A percentile compares a stretch with the other conserved stretches of the same genome.
Conservation (phyloP, 1,284 basidiomycete species). For the Rhodotorula sp. region DNA sequence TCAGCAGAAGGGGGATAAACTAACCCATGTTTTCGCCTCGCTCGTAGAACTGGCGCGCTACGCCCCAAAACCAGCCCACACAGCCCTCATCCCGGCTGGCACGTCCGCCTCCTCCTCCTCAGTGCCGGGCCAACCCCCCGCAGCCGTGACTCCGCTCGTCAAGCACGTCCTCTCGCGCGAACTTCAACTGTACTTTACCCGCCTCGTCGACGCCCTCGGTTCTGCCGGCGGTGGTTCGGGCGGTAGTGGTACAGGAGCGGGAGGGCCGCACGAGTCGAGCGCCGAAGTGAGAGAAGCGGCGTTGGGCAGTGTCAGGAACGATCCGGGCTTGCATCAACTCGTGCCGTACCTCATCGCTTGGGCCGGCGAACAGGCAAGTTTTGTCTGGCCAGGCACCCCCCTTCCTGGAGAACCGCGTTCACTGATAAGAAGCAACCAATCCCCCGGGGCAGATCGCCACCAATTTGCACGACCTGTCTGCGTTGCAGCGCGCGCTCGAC, state of each 20-base stretch:
- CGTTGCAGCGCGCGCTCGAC: conserved; percentile 74
- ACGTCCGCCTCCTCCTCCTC: conserved; percentile 39
- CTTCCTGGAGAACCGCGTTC: not conserved
- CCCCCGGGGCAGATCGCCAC: conserved; percentile 46
- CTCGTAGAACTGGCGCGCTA: conserved; percentile 38
- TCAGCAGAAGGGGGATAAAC: not conserved
- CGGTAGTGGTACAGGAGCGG: conserved; percentile 41
- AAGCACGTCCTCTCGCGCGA: conserved; percentile 93
- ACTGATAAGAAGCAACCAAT: not conserved
- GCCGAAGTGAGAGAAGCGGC: conserved; percentile 74
- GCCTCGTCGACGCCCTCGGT: conserved; percentile 80
- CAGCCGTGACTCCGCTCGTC: conserved; percentile 58
- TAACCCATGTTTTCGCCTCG: not conserved
- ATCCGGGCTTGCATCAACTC: conserved; percentile 90
- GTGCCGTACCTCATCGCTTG: conserved; percentile 93
- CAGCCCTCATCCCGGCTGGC: conserved; percentile 46
- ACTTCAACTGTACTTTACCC: conserved; percentile 90
- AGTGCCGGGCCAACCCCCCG: conserved; percentile 45
- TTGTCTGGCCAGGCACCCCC: not conserved
- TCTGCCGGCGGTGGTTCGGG: conserved; percentile 50
- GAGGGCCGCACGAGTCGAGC: conserved; percentile 4
- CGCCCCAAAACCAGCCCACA: conserved; percentile 23
- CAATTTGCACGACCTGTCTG: conserved; percentile 62
- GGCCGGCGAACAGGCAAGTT: conserved; percentile 71
- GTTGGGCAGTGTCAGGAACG: conserved; percentile 78